Evolutionary conservation across 208 protist genomes (phyloP), one percentile per base, ranked within the genome.

Genomic region (Trypanosoma rangeli): DNA sequence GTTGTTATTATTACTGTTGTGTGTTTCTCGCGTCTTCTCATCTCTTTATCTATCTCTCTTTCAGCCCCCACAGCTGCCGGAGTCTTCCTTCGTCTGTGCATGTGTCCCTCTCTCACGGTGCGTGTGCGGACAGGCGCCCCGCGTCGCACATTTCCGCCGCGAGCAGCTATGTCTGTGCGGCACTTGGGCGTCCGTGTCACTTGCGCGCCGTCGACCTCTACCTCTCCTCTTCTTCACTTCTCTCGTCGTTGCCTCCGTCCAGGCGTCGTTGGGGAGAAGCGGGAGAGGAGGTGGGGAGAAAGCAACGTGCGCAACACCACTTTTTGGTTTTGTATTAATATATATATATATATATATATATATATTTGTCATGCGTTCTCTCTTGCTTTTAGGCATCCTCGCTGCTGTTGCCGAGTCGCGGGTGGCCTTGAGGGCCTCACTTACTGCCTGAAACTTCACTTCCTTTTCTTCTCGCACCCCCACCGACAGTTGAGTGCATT

Each of bases 311-410:
- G 7, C 33, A 37, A 37, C 33, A 7, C 33, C 33, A 37, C 33
- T 37, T 7, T 7, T 2, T 37, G 33, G 33, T 37, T 37, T 37
- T 37, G 33, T n/a, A n/a, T n/a, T n/a, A n/a, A n/a, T n/a, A n/a
- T n/a, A n/a, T n/a, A n/a, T n/a, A n/a, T n/a, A n/a, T n/a, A n/a
- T n/a, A n/a, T n/a, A n/a, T n/a, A n/a, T n/a, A n/a, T n/a, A n/a
- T n/a, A n/a, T n/a, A n/a, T n/a, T 73, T 42, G 26, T 46, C 15
- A 26, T n/a, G 44, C 28, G 18, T 33, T 68, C 20, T 22, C 64
- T 63, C 22, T 39, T 5, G 24, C 35, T 64, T 31, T 44, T 33
- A 26, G 44, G 59, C 60, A 22, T 50, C 22, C 22, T 37, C 20
- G 7, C 8, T 29, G 12, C 18, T 54, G 5, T 35, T 26, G 20